phyloP scores from a whole-genome alignment of 179 eudicot genomes.

The Patellifolia procumbens region DNA sequence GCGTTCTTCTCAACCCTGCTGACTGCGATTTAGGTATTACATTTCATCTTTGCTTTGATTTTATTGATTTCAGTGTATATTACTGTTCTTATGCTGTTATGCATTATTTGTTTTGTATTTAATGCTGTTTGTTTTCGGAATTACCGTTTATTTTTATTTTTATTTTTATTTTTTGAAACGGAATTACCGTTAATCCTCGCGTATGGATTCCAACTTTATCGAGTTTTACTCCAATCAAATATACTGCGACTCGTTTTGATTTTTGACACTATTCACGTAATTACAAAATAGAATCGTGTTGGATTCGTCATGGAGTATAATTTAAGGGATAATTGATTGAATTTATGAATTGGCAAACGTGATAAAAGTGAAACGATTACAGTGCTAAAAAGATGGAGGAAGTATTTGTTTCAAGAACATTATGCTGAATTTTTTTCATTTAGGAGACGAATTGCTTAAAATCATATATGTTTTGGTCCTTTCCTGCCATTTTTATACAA shows the following conservation, averaged over 20 bases:
- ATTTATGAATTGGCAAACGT: no score
- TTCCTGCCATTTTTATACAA: background rate
- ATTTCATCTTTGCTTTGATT: background rate
- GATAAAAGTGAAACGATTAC: no score
- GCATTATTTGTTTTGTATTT: background rate
- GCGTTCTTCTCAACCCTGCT: conserved; percentile 53
- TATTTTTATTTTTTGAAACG: no score
- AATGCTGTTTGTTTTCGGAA: background rate
- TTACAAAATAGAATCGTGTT: no score
- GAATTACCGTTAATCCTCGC: background rate
- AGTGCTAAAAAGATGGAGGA: no score
- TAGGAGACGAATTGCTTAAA: background rate
- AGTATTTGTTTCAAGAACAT: background rate
- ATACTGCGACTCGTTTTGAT: no score
- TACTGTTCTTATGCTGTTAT: background rate
- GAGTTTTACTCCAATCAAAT: background rate
- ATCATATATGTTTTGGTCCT: background rate
- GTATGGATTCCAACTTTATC: background rate
- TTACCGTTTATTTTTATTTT: background rate
- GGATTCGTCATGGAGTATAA: no score
- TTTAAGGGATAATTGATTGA: no score
- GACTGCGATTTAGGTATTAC: conserved; percentile 53
- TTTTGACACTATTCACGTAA: no score
- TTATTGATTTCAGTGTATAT: conserved; percentile 19
- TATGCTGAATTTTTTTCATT: background rate